These are phyloP conservation scores for Aureobasidium vineae DNA, from an alignment of 2,329 filamentous ascomycete genomes.

Conservation along the genomic window DNA sequence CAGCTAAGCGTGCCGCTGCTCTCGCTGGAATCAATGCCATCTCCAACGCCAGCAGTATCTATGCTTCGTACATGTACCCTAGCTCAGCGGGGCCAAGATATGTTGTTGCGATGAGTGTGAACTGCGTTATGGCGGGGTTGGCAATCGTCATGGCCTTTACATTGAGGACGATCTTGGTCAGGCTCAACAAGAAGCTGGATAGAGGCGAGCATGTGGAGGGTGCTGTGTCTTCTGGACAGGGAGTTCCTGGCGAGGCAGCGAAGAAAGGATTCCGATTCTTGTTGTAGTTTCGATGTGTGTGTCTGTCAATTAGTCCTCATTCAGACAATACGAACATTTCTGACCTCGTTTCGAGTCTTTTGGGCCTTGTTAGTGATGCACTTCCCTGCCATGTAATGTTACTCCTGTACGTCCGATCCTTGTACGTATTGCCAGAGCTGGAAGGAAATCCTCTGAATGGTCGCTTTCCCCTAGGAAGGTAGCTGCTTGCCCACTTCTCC, in stretches of 20 bases:
- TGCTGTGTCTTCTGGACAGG: slow-evolving; percentile 47
- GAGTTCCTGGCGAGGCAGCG: slow-evolving; percentile 33
- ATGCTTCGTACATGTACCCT: slow-evolving; percentile 52
- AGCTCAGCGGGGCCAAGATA: slow-evolving; percentile 36
- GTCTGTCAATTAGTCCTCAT: not conserved
- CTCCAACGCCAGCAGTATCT: slow-evolving; percentile 55
- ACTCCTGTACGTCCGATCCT: too few species aligned
- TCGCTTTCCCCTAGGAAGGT: too few species aligned
- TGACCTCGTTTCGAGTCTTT: not conserved
- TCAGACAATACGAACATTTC: not conserved
- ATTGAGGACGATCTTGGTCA: slow-evolving; percentile 61
- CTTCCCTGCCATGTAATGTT: too few species aligned
- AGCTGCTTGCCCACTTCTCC: too few species aligned
- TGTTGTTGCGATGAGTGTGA: slow-evolving; percentile 62
- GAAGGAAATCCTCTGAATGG: too few species aligned
- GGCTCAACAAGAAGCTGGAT: slow-evolving; percentile 69
- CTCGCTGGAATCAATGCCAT: slow-evolving; percentile 57
- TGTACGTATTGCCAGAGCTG: too few species aligned
- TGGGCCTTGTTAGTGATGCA: too few species aligned
- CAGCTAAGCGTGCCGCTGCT: slow-evolving; percentile 56
- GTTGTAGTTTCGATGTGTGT: slow-evolving; percentile 36
- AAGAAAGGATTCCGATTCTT: slow-evolving; percentile 66
- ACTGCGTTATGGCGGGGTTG: slow-evolving; percentile 63
- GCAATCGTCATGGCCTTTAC: slow-evolving; percentile 63
- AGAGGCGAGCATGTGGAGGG: slow-evolving; percentile 57